Percentiles rank a stretch among this genome's conserved stretches.
These are phyloP conservation scores for Paramecium bursaria DNA, from an alignment of 73 alveolate genomes.

Conservation along the genomic window DNA sequence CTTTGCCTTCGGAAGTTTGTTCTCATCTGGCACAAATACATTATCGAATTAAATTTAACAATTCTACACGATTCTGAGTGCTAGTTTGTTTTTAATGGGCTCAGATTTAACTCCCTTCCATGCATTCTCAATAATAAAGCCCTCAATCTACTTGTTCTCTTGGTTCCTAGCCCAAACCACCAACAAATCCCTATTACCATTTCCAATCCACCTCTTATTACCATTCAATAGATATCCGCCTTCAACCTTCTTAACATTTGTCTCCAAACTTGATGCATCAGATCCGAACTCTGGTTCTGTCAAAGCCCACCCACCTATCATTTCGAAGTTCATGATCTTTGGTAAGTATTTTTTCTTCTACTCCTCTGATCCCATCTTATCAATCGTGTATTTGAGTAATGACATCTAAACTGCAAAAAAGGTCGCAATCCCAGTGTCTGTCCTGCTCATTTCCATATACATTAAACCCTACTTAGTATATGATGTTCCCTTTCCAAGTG, in stretches of 20 bases:
- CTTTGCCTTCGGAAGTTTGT: constrained; percentile 70
- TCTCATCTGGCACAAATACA: constrained; percentile 80
- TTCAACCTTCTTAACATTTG: constrained; percentile 78
- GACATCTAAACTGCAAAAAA: constrained; percentile 23
- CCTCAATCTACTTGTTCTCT: constrained; percentile 74
- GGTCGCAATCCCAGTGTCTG: constrained; percentile 66
- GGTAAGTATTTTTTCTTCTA: constrained; percentile 58
- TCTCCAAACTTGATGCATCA: constrained; percentile 78
- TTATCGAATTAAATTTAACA: constrained; percentile 74
- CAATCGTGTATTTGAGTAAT: constrained; percentile 46
- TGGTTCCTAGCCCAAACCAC: constrained; percentile 81
- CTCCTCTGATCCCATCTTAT: constrained; percentile 34
- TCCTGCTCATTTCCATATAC: constrained; percentile 61
- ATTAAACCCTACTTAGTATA: constrained; percentile 43
- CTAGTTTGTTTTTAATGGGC: constrained; percentile 71
- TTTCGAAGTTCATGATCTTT: constrained; percentile 28
- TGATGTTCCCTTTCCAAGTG: constrained; percentile 50
- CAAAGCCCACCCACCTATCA: constrained; percentile 78
- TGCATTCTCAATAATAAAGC: constrained; percentile 74
- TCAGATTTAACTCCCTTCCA: constrained; percentile 75
- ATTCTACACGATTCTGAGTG: constrained; percentile 78
- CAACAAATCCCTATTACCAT: constrained; percentile 74
- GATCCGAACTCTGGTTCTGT: constrained; percentile 82
- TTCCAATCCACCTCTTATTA: constrained; percentile 84
- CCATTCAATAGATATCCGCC: constrained; percentile 86